Evolutionary conservation across 2,329 filamentous ascomycete species (phyloP), one percentile per base, ranked within the genome.

Genomic region (Dactylonectria estremocensis): DNA sequence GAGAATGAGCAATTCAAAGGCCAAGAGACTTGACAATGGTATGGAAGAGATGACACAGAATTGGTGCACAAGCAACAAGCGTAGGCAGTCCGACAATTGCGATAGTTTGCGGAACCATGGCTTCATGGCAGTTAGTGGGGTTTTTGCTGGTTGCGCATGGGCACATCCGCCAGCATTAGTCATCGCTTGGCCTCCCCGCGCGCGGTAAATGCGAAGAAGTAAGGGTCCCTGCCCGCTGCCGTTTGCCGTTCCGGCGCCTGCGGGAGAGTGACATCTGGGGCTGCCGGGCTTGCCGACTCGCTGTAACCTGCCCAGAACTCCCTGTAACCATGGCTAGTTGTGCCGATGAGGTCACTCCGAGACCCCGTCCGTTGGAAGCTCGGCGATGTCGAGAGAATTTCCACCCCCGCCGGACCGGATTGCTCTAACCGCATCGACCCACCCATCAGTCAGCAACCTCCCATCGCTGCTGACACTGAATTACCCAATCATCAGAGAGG

Each of bases 41-140:
- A 10, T 10, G 20, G 14, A 53, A 50, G 8, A 46, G 37, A 61
- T 22, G 18, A 33, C 9, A 56, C 7, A 14, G 13, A 20, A 35
- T 31, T 53, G 33, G 37, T 22, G 28, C 5, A 40, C 35, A 45
- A 50, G 57, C n/a, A 61, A 61, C 52, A 56, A 59, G 61, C 40
- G 63, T 48, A 59, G 64, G 63, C 52, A 61, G 64, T 61, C 61
- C 61, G 46, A 52, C 70, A 69, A 75, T 75, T 67, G 70, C 66
- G 71, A 75, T 75, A 66, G 68, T 71, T 74, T 71, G 70, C 69
- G 68, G 71, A 70, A 74, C 69, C 73, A 71, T 71, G 64, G 63
- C 69, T 75, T 68, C 71, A 70, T 66, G 53, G 69, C 57, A 20
- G 49, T 58, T 70, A 68, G 73, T 75, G 71, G 73, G 69, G 73